A percentile compares a stretch with the other conserved stretches of the same genome.
Evolutionary conservation across 257 asterid species (phyloP).

Genomic region (Solanum tarijense): DNA sequence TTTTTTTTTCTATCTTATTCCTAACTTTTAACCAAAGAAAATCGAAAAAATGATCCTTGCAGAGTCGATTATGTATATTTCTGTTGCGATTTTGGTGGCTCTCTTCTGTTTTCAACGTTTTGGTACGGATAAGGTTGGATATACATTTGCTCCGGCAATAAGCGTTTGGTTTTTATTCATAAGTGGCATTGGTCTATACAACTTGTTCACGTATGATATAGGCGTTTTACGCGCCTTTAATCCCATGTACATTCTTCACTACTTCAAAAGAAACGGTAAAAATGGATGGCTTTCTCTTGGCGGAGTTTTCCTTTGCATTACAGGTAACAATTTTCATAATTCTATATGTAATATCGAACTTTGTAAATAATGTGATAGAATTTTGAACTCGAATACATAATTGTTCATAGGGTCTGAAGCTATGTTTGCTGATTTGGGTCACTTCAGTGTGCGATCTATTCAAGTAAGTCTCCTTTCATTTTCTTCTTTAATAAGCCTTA

Average conservation of each 20-base stretch:
- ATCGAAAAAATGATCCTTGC: neutral
- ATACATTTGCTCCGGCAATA: constrained; percentile 43
- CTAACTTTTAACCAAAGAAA: neutral
- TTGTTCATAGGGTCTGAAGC: constrained; percentile 48
- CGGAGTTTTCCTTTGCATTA: constrained; percentile 35
- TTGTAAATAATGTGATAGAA: no score
- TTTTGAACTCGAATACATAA: neutral
- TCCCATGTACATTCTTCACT: constrained; percentile 32
- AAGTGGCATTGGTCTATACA: constrained; percentile 35
- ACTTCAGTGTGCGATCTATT: constrained; percentile 42
- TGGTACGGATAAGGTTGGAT: constrained; percentile 61
- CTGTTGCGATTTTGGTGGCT: constrained; percentile 26
- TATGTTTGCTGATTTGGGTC: constrained; percentile 77
- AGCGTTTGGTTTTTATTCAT: constrained; percentile 38
- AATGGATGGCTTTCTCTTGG: constrained; percentile 59
- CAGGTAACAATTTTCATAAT: constrained; percentile 20
- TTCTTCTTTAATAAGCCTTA: neutral
- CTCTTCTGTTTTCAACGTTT: constrained; percentile 40
- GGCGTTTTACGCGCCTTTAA: constrained; percentile 33
- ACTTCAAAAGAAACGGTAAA: constrained; percentile 30
- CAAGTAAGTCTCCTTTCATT: constrained; percentile 28
- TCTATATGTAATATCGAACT: neutral
- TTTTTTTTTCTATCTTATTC: neutral
- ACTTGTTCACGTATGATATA: constrained; percentile 36
- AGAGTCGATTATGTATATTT: constrained; percentile 31